Evolutionary conservation across 2,329 filamentous ascomycete genomes (phyloP).

Genomic region (Phaeosphaeria sp.): DNA sequence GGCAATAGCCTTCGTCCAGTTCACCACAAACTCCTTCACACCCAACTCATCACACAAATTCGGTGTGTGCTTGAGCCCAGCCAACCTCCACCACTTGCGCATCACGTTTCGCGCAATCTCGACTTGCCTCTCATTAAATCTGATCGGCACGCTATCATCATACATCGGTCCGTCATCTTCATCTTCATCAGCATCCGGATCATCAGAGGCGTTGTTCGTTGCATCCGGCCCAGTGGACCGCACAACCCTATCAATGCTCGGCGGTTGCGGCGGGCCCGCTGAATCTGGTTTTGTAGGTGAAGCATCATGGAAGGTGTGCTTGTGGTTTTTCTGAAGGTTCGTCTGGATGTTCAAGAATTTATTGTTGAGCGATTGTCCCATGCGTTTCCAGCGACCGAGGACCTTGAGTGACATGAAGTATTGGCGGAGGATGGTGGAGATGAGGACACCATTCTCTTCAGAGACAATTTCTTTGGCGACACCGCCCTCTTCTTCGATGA

Average conservation of each 20-base stretch:
- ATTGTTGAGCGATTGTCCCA: slow-evolving; percentile 65
- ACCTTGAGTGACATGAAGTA: slow-evolving; percentile 90
- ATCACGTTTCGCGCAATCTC: slow-evolving; percentile 72
- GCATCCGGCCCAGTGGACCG: slow-evolving; percentile 13
- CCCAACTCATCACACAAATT: slow-evolving; percentile 62
- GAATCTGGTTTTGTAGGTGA: slow-evolving; percentile 32
- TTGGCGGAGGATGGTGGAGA: slow-evolving; percentile 84
- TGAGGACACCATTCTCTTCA: slow-evolving; percentile 86
- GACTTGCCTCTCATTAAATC: slow-evolving; percentile 51
- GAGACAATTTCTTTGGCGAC: slow-evolving; percentile 77
- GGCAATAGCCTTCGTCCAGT: slow-evolving; percentile 82
- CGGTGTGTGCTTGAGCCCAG: slow-evolving; percentile 63
- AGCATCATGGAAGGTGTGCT: slow-evolving; percentile 56
- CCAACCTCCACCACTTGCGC: slow-evolving; percentile 74
- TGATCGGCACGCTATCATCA: slow-evolving; percentile 53
- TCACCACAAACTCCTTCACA: slow-evolving; percentile 65
- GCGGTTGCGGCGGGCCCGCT: slow-evolving; percentile 11
- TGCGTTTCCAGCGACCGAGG: slow-evolving; percentile 78
- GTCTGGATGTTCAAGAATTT: slow-evolving; percentile 73
- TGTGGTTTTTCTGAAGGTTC: slow-evolving; percentile 61
- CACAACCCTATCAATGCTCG: slow-evolving; percentile 17
- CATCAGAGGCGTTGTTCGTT: slow-evolving; percentile 31
- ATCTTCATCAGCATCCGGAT: slow-evolving; percentile 47
- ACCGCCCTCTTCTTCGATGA: slow-evolving; percentile 79
- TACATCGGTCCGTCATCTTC: slow-evolving; percentile 50